These are phyloP conservation scores for Tricholoma furcatifolium DNA, from an alignment of 768 basidiomycete species.

Conservation along the genomic window DNA sequence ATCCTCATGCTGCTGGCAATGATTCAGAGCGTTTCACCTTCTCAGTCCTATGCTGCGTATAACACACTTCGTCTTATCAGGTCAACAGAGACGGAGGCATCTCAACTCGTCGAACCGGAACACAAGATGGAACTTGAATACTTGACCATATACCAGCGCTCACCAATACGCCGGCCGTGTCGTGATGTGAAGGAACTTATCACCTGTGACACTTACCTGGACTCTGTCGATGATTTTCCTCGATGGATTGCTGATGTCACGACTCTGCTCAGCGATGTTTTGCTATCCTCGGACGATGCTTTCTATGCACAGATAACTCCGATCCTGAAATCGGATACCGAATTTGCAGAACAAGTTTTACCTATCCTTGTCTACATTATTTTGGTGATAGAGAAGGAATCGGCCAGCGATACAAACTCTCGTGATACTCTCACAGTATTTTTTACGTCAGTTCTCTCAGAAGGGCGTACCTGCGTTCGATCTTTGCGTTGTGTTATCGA, in stretches of 20 bases:
- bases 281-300: conserved; percentile 52
- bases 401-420: conserved; percentile 14
- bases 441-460: conserved; percentile 53
- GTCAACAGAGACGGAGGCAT: conserved; percentile 35
- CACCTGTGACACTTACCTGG: conserved; percentile 29
- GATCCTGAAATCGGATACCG: conserved; percentile 51
- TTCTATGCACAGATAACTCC: conserved; percentile 71
- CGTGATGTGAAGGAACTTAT: conserved; percentile 40
- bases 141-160: conserved; percentile 44
- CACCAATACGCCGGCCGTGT: conserved; percentile 27
- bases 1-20: conserved; percentile 54
- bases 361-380: conserved; percentile 75
- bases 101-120: conserved; percentile 26
- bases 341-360: conserved; percentile 65
- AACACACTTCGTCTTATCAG: conserved; percentile 60
- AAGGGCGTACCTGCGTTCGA: conserved; percentile 32
- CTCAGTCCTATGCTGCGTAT: conserved; percentile 59
- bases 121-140: conserved; percentile 46
- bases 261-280: conserved; percentile 52
- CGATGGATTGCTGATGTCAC: conserved; percentile 65
- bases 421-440: conserved; percentile 47
- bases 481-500: conserved; percentile 68
- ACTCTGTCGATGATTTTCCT: conserved; percentile 48
- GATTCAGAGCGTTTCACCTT: conserved; percentile 50
- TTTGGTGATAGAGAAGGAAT: conserved; percentile 37